phyloP scores from a whole-genome alignment of 2,329 filamentous ascomycete genomes.

The Fusarium sp. region DNA sequence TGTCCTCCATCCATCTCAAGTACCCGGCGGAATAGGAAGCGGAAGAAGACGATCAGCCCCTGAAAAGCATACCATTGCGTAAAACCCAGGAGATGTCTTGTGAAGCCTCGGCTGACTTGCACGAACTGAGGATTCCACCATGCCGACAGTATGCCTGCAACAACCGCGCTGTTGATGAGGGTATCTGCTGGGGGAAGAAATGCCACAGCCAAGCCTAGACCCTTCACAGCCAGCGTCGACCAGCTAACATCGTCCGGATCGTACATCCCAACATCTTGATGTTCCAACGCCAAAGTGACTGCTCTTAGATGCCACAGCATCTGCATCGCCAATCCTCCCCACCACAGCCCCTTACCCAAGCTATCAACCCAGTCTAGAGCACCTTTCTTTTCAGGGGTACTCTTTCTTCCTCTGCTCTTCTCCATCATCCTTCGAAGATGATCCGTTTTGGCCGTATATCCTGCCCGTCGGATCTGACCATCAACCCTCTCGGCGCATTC shows the following conservation, averaged over 20 bases:
- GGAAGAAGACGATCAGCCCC: conserved; percentile 65
- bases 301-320: conserved; percentile 62
- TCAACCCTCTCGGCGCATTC: conserved; percentile 82
- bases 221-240: conserved; percentile 15
- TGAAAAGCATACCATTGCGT: conserved; percentile 76
- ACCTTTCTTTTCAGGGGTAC: conserved; percentile 47
- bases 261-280: conserved; percentile 48
- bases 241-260: conserved; percentile 49
- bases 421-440: conserved; percentile 81
- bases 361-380: conserved; percentile 57
- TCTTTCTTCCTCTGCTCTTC: conserved; percentile 60
- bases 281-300: conserved; percentile 44
- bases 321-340: conserved; percentile 59
- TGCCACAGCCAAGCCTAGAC: conserved; percentile 29
- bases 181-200: conserved; percentile 55
- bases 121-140: conserved; percentile 79
- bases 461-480: conserved; percentile 74
- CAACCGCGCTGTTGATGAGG: conserved; percentile 61
- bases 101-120: conserved; percentile 69
- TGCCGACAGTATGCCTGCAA: conserved; percentile 62
- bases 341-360: conserved; percentile 61
- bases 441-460: conserved; percentile 87
- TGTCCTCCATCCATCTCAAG: conserved; percentile 55
- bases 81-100: conserved; percentile 69
- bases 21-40: conserved; percentile 62